Evolutionary conservation across 805 yeast genomes (phyloP).

Genomic region (Hanseniaspora hatyaiensis): DNA sequence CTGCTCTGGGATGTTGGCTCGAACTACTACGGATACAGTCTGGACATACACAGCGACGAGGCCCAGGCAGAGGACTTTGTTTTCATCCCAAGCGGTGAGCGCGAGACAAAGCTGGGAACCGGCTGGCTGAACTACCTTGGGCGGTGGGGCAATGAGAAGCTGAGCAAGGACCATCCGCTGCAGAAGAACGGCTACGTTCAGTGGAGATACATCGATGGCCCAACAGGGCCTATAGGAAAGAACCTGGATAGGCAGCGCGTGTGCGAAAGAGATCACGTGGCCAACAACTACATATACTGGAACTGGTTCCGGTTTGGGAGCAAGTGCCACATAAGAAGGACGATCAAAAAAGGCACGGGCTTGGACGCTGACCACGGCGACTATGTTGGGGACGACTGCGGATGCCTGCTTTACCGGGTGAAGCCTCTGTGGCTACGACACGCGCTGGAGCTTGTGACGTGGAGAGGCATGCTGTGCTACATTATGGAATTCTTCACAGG

Average conservation of each 20-base stretch:
- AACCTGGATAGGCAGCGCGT: slow-evolving; percentile 56
- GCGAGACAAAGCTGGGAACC: slow-evolving; percentile 30
- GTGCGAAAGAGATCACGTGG: slow-evolving; percentile 46
- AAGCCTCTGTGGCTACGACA: slow-evolving; percentile 42
- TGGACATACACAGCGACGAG: slow-evolving; percentile 41
- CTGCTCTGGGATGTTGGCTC: slow-evolving; percentile 87
- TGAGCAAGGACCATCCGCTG: slow-evolving; percentile 37
- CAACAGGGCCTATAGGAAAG: slow-evolving; percentile 77
- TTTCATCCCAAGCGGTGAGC: slow-evolving; percentile 18
- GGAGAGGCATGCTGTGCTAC: slow-evolving; percentile 54
- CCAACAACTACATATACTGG: slow-evolving; percentile 65
- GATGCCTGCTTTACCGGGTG: slow-evolving; percentile 44
- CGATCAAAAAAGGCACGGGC: slow-evolving; percentile 74
- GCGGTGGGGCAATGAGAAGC: slow-evolving; percentile 79
- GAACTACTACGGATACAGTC: slow-evolving; percentile 72
- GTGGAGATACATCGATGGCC: slow-evolving; percentile 86
- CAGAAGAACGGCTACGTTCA: slow-evolving; percentile 68
- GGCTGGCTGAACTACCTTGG: slow-evolving; percentile 76
- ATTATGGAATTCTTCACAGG: slow-evolving; percentile 38
- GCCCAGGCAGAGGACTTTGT: slow-evolving; percentile 23
- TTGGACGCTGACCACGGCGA: slow-evolving; percentile 64
- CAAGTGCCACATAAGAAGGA: slow-evolving; percentile 67
- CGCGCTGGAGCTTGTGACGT: slow-evolving; percentile 39
- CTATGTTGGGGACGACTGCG: slow-evolving; percentile 52
- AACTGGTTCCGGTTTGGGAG: slow-evolving; percentile 46